These are phyloP conservation scores for Fusarium sp. DNA, from an alignment of 2,329 filamentous ascomycete genomes.

Conservation along the genomic window DNA sequence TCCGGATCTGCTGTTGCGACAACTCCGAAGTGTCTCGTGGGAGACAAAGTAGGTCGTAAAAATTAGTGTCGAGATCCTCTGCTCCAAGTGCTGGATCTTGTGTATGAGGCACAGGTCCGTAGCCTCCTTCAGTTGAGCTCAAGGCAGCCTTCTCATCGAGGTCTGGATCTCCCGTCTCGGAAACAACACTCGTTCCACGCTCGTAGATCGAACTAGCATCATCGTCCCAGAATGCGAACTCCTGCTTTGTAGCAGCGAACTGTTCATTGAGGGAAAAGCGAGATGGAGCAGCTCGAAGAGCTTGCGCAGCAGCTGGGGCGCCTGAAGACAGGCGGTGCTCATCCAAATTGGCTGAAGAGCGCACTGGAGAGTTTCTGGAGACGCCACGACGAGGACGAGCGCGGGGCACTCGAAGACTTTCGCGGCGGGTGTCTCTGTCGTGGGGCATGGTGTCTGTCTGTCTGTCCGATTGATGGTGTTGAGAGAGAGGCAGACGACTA, in stretches of 20 bases:
- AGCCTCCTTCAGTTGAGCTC: constrained; percentile 16
- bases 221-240: constrained; percentile 58
- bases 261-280: constrained; percentile 58
- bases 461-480: neutral
- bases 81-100: neutral
- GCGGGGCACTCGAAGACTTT: constrained; percentile 44
- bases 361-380: constrained; percentile 37
- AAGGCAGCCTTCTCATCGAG: constrained; percentile 20
- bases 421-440: constrained; percentile 36
- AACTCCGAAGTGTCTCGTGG: constrained; percentile 43
- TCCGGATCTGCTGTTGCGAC: constrained; percentile 49
- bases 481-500: constrained; percentile 1
- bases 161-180: constrained; percentile 29
- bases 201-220: constrained; percentile 56
- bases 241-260: constrained; percentile 56
- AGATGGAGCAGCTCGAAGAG: constrained; percentile 49
- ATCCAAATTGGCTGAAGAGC: constrained; percentile 36
- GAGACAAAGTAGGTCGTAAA: constrained; percentile 57
- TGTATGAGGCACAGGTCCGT: neutral
- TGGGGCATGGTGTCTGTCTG: constrained; percentile 32
- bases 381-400: constrained; percentile 24
- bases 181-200: constrained; percentile 38
- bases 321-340: constrained; percentile 32
- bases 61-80: constrained; percentile 42
- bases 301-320: constrained; percentile 24